A percentile compares a stretch with the other conserved stretches of the same genome.
phyloP scores from a whole-genome alignment of 2,329 filamentous ascomycete species.

The Pestalotiopsis sp. region DNA sequence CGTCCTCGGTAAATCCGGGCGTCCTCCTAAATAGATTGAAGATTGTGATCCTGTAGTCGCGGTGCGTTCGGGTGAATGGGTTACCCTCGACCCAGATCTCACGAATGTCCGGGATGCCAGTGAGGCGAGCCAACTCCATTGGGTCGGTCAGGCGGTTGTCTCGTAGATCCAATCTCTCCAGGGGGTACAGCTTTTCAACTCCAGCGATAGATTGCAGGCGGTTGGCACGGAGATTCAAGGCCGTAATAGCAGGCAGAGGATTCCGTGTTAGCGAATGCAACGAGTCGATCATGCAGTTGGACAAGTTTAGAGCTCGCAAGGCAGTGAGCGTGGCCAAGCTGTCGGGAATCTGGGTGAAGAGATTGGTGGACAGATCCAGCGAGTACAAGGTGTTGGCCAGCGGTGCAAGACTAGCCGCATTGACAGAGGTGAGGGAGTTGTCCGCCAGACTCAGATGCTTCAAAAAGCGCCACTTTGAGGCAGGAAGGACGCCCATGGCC shows the following conservation, averaged over 20 bases:
- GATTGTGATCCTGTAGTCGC: slow-evolving; percentile 83
- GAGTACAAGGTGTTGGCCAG: slow-evolving; percentile 88
- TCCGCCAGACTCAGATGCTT: slow-evolving; percentile 90
- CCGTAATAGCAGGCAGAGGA: slow-evolving; percentile 89
- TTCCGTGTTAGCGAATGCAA: slow-evolving; percentile 84
- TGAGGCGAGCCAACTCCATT: slow-evolving; percentile 85
- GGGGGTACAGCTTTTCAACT: slow-evolving; percentile 82
- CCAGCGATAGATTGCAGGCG: slow-evolving; percentile 85
- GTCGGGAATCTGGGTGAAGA: slow-evolving; percentile 93
- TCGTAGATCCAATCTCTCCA: slow-evolving; percentile 87
- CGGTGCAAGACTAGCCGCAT: slow-evolving; percentile 74
- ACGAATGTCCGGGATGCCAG: slow-evolving; percentile 85
- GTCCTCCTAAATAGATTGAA: slow-evolving; percentile 95
- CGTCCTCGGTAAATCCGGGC: slow-evolving; percentile 87
- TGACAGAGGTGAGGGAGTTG: slow-evolving; percentile 83
- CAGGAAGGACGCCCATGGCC: slow-evolving; percentile 70
- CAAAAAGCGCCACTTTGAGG: slow-evolving; percentile 93
- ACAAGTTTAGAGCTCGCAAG: slow-evolving; percentile 89
- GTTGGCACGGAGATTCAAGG: slow-evolving; percentile 88
- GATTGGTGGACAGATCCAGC: slow-evolving; percentile 87
- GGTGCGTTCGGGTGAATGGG: slow-evolving; percentile 85
- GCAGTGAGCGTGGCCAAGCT: slow-evolving; percentile 83
- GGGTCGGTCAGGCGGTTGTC: slow-evolving; percentile 93
- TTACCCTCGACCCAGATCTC: slow-evolving; percentile 95
- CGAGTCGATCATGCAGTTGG: slow-evolving; percentile 96